Evolutionary conservation across 306 rosid genomes (phyloP).

Genomic region (Clitoria ternatea): DNA sequence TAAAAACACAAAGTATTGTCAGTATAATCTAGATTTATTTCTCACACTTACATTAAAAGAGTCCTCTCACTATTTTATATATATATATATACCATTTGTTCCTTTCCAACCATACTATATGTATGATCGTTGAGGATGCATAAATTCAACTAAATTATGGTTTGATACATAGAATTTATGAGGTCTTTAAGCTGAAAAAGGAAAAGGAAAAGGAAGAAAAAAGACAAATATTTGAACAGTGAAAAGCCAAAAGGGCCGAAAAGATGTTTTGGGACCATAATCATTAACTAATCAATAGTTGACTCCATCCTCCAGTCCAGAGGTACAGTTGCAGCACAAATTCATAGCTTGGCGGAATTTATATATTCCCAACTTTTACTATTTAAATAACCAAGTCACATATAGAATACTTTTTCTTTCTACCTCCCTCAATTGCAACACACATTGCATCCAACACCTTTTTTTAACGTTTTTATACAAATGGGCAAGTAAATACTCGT

Average conservation of each 20-base stretch:
- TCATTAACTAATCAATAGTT: not conserved
- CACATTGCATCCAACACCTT: too few species aligned
- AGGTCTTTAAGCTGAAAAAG: constrained; percentile 5
- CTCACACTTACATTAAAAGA: too few species aligned
- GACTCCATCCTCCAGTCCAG: not conserved
- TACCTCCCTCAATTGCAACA: too few species aligned
- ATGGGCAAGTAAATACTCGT: too few species aligned
- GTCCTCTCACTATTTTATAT: too few species aligned
- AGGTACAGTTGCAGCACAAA: constrained; percentile 12
- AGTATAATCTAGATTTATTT: too few species aligned
- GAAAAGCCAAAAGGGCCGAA: not conserved
- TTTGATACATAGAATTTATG: constrained; percentile 7
- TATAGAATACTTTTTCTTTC: too few species aligned
- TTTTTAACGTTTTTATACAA: too few species aligned
- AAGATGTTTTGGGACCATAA: not conserved
- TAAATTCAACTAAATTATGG: not conserved
- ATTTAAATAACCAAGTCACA: too few species aligned
- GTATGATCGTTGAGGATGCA: not conserved
- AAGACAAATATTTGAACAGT: not conserved
- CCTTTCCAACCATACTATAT: not conserved
- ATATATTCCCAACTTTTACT: too few species aligned
- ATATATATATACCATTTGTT: too few species aligned
- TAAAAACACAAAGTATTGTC: too few species aligned
- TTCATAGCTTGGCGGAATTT: not conserved
- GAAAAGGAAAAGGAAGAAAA: not conserved